Conservation (phyloP, 1,284 basidiomycete species). For the Wallemia mellicola region DNA sequence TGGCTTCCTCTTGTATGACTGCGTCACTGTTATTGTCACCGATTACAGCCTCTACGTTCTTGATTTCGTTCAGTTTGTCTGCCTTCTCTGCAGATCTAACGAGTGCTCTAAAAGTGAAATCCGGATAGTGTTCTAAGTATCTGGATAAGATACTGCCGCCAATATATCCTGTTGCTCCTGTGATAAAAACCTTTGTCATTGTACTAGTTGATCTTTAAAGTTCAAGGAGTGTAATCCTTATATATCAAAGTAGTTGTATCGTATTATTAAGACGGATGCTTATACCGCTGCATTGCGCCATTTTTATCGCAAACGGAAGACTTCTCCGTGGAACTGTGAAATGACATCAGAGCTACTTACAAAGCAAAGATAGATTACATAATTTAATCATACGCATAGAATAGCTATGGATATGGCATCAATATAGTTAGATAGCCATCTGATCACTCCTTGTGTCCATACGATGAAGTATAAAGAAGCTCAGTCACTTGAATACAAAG, state of each 20-base stretch:
- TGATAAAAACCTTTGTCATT: not conserved
- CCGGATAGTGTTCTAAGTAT: not conserved
- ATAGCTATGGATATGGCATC: no score
- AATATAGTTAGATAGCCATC: no score
- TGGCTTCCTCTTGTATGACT: not conserved
- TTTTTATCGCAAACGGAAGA: no score
- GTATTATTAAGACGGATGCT: no score
- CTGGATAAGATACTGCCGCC: not conserved
- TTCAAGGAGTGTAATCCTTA: no score
- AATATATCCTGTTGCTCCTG: not conserved
- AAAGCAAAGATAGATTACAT: no score
- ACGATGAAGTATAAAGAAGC: not conserved
- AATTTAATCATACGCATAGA: no score
- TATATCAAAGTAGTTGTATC: no score
- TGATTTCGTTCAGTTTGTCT: not conserved
- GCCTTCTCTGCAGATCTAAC: not conserved
- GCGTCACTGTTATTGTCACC: not conserved
- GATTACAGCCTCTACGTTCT: not conserved
- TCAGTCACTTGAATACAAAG: not conserved
- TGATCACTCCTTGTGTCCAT: not conserved
- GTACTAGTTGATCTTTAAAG: not conserved
- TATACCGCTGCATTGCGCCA: no score
- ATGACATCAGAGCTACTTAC: no score
- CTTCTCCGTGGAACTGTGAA: no score
- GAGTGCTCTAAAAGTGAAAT: not conserved